phyloP scores from a whole-genome alignment of 169 alveolate genomes.

The Besnoitia besnoiti region DNA sequence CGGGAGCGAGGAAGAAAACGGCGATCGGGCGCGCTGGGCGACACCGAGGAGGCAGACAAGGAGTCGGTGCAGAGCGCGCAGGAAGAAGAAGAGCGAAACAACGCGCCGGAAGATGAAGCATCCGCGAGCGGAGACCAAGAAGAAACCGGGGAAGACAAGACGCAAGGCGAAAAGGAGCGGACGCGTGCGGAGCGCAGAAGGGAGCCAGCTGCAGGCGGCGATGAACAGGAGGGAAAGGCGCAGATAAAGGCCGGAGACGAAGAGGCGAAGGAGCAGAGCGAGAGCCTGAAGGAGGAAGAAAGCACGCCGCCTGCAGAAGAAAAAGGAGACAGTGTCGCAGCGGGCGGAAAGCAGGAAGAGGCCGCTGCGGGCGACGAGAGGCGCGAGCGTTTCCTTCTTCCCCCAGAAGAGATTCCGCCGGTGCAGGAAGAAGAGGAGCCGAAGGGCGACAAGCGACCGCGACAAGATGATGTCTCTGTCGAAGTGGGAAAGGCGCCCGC shows the following conservation, averaged over 20 bases:
- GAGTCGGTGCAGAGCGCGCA: background rate
- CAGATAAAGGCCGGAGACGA: background rate
- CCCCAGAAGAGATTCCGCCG: background rate
- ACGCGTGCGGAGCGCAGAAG: background rate
- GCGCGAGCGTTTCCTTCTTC: background rate
- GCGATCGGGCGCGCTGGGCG: background rate
- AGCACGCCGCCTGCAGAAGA: background rate
- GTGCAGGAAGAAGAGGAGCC: background rate
- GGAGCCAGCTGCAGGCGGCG: background rate
- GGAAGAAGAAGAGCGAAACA: background rate
- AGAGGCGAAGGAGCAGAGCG: background rate
- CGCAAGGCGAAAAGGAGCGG: background rate
- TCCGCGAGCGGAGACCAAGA: background rate
- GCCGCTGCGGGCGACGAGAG: background rate
- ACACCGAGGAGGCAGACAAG: background rate
- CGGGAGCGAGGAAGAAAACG: too few species aligned
- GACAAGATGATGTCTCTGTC: background rate
- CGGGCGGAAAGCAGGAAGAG: background rate
- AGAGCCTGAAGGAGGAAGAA: background rate
- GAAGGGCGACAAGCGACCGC: background rate
- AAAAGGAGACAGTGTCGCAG: background rate
- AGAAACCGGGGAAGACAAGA: background rate
- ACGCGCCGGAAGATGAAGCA: background rate
- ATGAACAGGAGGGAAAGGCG: background rate
- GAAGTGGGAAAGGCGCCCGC: background rate